Evolutionary conservation across 495 filamentous ascomycete genomes (phyloP), one percentile per base, ranked within the genome.

Genomic region (Penicillium salamii): DNA sequence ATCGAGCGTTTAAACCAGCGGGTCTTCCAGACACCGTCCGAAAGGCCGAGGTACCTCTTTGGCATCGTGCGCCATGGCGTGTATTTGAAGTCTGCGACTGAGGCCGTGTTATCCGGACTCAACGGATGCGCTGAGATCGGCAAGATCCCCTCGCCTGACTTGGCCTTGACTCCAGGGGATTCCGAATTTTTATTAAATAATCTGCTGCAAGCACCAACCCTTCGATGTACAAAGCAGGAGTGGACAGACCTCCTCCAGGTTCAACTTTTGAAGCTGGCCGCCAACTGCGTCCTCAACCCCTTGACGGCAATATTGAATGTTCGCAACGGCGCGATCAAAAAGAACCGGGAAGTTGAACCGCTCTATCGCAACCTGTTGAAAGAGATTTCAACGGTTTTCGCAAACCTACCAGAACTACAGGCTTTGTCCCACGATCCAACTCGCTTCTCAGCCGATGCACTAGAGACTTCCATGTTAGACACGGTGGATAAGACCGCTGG

Each of bases 231-330:
- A 13, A 56, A 61, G 11, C 54, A 66, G 32, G 29, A 50, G 14
- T 65, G 63, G 40, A 53, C 58, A 1, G 61, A 62, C 15, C 48
- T 72, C 20, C 34, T 65, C 4, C 63, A 65, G 36, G 58, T 79
- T 12, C 82, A 91, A 61, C 68, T 91, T 15, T 79, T 88, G 37
- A 83, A 91, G 62, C 75, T 95, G 2, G 84, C 81, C 13, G 72
- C 89, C 36, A 90, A 91, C 62, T 70, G 79, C 42, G 67, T 89
- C 35, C 77, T 95, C 38, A 88, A 90, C 60, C 88, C 90, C 0
- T 65, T 93, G 11, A 89, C 88, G 1, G 83, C 78, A 5, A 60
- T 90, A 2, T 72, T 87, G 34, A 69, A 82, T 47, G 82, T 82
- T 54, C 74, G 74, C 29, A 92, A 93, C 52, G 86, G 89, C 7